Evolutionary conservation across 768 basidiomycete species (phyloP), one percentile per base, ranked within the genome.

Genomic region (Suillus weaverae): DNA sequence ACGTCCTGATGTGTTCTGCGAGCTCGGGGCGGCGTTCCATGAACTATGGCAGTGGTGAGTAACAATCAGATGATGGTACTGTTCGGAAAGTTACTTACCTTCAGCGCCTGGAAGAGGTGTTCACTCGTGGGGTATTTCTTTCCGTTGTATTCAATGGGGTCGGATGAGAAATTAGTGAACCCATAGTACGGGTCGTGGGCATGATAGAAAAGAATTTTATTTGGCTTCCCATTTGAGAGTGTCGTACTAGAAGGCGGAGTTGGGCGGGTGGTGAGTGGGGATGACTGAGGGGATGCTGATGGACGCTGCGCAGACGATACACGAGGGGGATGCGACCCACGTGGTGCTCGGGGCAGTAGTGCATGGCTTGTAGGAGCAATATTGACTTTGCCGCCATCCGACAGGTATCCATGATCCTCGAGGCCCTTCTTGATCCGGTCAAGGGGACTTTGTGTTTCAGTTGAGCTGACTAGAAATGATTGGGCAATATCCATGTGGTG

Each of bases 101-200:
- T 83, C 69, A 82, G 73, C 30, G 83, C 77, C 62, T 84, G 81
- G 59, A 81, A 84, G 46, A 84, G 67, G 66, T 84, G 83, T 66
- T 83, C 83, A 55, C 80, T 80, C 11, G 83, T 83, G 0, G 79
- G 79, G 64, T 84, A 84, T 3, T 66, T 51, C 66, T 76, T 79
- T 16, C 79, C 78, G 14, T 68, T 63, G 64, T 81, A 82, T 26
- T 72, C 68, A 36, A 84, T 76, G 5, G 77, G 70, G 68, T 83
- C 78, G 6, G 79, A 69, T 4, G 83, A 83, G 64, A 81, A 81
- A 69, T 81, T 81, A 60, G 81, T 79, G 69, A 81, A 81, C 16
- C 78, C 77, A 60, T 81, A 79, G 66, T 77, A 66, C 30, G 73
- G 76, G 62, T 72, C 71, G n/a, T 71, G 61, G 54, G 70, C 73